Conservation (phyloP, 2,329 filamentous ascomycete species). For the Cladorrhinum sp. region DNA sequence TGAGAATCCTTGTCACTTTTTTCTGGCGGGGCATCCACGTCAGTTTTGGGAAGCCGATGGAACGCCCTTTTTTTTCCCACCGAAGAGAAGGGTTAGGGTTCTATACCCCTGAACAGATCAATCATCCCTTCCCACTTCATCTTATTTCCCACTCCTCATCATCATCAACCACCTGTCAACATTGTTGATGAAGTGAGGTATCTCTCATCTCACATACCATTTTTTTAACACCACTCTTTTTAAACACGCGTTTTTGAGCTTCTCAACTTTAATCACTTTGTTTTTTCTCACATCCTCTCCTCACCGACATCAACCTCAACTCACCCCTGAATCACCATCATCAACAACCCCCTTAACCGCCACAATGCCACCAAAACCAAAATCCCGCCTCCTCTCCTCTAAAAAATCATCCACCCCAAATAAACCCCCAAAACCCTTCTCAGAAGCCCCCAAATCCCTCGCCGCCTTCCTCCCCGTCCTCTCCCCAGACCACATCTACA, state of each 20-base stretch:
- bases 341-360: too few species aligned
- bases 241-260: too few species aligned
- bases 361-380: conserved; percentile 26
- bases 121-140: neutral
- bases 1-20: neutral
- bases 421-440: conserved; percentile 56
- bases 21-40: neutral
- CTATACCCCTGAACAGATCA: neutral
- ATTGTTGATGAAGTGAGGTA: neutral
- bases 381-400: conserved; percentile 40
- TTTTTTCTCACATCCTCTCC: neutral
- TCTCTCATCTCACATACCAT: neutral
- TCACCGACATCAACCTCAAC: neutral
- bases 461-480: conserved; percentile 65
- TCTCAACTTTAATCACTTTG: neutral
- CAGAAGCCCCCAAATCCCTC: conserved; percentile 60
- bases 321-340: neutral
- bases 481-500: conserved; percentile 69
- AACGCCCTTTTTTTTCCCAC: neutral
- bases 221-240: neutral
- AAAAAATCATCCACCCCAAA: conserved; percentile 8
- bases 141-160: neutral
- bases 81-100: conserved; percentile 10
- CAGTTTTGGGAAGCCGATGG: neutral
- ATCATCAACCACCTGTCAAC: neutral